Evolutionary conservation across 1,139 yeast species (phyloP).

Genomic region (Debaryomycetaceae sp.): DNA sequence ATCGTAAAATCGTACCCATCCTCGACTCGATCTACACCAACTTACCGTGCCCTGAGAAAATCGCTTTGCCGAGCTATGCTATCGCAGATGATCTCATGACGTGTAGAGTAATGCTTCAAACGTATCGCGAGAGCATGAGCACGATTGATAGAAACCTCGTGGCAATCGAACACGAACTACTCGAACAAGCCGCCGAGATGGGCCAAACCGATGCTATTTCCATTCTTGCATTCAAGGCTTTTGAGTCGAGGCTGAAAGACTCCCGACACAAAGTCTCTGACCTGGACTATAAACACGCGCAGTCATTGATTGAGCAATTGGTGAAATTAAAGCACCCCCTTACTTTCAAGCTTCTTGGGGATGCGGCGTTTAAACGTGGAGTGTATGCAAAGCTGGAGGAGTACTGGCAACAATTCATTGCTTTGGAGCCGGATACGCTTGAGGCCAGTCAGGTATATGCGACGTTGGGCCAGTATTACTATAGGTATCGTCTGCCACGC

Average conservation of each 20-base stretch:
- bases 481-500: slow-evolving; percentile 26
- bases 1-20: slow-evolving; percentile 42
- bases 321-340: slow-evolving; percentile 56
- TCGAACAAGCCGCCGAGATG: slow-evolving; percentile 73
- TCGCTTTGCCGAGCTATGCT: slow-evolving; percentile 34
- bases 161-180: slow-evolving; percentile 54
- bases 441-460: slow-evolving; percentile 67
- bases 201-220: slow-evolving; percentile 79
- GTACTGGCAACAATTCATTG: slow-evolving; percentile 52
- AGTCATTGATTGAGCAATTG: slow-evolving; percentile 48
- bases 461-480: slow-evolving; percentile 55
- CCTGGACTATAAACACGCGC: slow-evolving; percentile 57
- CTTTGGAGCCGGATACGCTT: slow-evolving; percentile 42
- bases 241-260: slow-evolving; percentile 8
- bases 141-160: slow-evolving; percentile 45
- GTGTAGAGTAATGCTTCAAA: slow-evolving; percentile 56
- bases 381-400: slow-evolving; percentile 40
- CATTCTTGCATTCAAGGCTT: slow-evolving; percentile 45
- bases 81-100: slow-evolving; percentile 51
- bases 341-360: slow-evolving; percentile 65
- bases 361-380: slow-evolving; percentile 43
- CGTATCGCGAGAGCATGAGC: slow-evolving; percentile 50
- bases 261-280: slow-evolving; percentile 15
- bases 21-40: slow-evolving; percentile 38
- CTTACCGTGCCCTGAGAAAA: slow-evolving; percentile 24